phyloP scores from a whole-genome alignment of 2,329 filamentous ascomycete genomes.

The Colletotrichum navitas region DNA sequence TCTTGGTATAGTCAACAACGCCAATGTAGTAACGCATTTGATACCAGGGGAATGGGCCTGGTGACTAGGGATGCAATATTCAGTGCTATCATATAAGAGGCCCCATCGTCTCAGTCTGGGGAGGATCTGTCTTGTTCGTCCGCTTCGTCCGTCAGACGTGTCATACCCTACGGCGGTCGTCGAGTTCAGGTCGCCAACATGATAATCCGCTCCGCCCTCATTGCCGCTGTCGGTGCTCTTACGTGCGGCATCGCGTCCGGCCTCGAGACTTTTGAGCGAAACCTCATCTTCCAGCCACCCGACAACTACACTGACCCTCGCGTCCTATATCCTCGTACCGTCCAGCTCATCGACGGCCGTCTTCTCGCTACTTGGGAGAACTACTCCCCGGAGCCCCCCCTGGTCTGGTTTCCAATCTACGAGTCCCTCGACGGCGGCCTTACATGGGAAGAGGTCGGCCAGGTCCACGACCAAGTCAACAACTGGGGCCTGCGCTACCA shows the following conservation, averaged over 20 bases:
- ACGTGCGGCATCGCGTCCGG: conserved; percentile 34
- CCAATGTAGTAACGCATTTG: conserved; percentile 4
- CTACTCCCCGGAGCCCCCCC: conserved; percentile 67
- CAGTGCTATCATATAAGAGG: conserved; percentile 23
- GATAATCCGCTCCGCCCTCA: conserved; percentile 40
- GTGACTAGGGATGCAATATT: background rate
- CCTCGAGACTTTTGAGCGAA: conserved; percentile 44
- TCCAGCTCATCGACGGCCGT: conserved; percentile 59
- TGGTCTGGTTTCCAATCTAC: conserved; percentile 67
- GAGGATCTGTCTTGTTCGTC: background rate
- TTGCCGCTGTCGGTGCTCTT: conserved; percentile 32
- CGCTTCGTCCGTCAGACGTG: conserved; percentile 9
- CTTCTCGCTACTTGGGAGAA: conserved; percentile 68
- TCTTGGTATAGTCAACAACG: conserved; percentile 4
- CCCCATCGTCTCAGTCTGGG: background rate
- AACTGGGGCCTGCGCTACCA: conserved; percentile 77
- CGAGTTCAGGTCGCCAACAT: conserved; percentile 14
- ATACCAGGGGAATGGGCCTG: conserved; percentile 14
- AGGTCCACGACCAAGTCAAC: conserved; percentile 73
- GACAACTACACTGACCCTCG: conserved; percentile 58
- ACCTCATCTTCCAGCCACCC: conserved; percentile 58
- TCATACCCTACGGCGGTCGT: conserved; percentile 23
- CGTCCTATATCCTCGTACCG: conserved; percentile 59
- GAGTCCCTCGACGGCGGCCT: conserved; percentile 65
- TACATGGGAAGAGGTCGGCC: conserved; percentile 74